Percentiles rank a stretch among this genome's conserved stretches.
Conservation (phyloP, 2,329 filamentous ascomycete species). For the Stromatinia cepivora region DNA sequence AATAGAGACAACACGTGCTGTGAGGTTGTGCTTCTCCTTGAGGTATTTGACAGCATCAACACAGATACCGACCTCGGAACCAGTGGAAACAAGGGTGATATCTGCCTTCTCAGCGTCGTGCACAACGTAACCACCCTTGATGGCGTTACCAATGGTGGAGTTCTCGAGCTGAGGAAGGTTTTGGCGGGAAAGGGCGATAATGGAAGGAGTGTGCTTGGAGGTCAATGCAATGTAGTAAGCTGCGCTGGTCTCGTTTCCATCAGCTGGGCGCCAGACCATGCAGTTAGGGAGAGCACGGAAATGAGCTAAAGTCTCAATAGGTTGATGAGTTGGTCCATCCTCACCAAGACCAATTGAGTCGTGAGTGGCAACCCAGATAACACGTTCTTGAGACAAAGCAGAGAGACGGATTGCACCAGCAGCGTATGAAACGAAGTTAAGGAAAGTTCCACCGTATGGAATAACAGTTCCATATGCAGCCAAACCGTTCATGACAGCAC, state of each 20-base stretch:
- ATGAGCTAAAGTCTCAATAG: constrained; percentile 95
- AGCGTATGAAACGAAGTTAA: constrained; percentile 99
- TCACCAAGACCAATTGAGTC: constrained; percentile 99
- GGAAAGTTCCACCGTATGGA: constrained; percentile 92
- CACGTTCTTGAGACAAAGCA: constrained; percentile 83
- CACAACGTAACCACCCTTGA: constrained; percentile 93
- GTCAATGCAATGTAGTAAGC: constrained; percentile 96
- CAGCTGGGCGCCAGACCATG: constrained; percentile 99
- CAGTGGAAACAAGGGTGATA: constrained; percentile 89
- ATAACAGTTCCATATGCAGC: constrained; percentile 93
- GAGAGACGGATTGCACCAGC: constrained; percentile 94
- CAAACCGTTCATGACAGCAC: constrained; percentile 91
- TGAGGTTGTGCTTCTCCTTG: constrained; percentile 82
- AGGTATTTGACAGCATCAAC: constrained; percentile 91
- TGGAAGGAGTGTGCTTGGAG: constrained; percentile 84
- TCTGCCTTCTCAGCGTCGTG: constrained; percentile 81
- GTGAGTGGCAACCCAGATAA: constrained; percentile 96
- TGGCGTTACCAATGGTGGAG: constrained; percentile 82
- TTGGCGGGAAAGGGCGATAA: constrained; percentile 93
- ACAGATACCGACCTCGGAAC: constrained; percentile 93
- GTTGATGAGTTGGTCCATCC: constrained; percentile 98
- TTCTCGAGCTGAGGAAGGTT: constrained; percentile 97
- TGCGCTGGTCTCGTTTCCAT: constrained; percentile 96
- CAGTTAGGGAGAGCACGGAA: constrained; percentile 98
- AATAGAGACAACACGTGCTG: constrained; percentile 89